Conservation (phyloP, 2,329 filamentous ascomycete genomes). For the Xylariaceae sp. region DNA sequence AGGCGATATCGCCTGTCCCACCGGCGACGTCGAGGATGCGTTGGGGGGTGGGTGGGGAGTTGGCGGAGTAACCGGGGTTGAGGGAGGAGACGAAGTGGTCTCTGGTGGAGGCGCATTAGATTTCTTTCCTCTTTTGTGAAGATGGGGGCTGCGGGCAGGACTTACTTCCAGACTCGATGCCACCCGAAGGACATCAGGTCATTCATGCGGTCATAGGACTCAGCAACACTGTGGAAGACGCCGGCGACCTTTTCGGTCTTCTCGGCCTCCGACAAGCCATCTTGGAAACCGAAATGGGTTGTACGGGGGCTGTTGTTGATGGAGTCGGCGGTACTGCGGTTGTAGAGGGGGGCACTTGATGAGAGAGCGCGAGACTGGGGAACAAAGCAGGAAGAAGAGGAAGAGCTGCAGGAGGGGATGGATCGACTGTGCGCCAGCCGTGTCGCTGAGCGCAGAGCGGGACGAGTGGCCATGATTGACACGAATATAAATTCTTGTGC, state of each 20-base stretch:
- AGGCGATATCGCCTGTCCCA: constrained; percentile 95
- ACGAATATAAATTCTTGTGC: not conserved
- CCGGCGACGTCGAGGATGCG: constrained; percentile 94
- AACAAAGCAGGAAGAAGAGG: not conserved
- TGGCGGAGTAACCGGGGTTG: constrained; percentile 65
- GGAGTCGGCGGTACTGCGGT: constrained; percentile 18
- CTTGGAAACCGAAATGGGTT: constrained; percentile 86
- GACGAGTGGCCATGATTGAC: constrained; percentile 28
- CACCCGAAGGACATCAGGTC: constrained; percentile 98
- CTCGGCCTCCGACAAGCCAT: constrained; percentile 69
- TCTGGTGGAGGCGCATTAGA: constrained; percentile 32
- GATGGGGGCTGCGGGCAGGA: constrained; percentile 1
- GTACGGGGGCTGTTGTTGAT: constrained; percentile 35
- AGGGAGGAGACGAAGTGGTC: constrained; percentile 91
- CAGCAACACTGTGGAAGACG: constrained; percentile 92
- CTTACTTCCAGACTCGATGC: constrained; percentile 86
- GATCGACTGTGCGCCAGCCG: constrained; percentile 18
- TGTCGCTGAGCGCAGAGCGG: constrained; percentile 24
- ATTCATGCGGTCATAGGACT: constrained; percentile 97
- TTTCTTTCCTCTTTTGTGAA: not conserved
- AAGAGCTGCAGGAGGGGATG: constrained; percentile 8
- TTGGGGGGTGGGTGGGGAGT: constrained; percentile 45
- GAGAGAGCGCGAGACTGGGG: constrained; percentile 21
- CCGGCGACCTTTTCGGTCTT: constrained; percentile 69
- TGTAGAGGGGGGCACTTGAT: constrained; percentile 21